These are phyloP conservation scores for Ophiostoma triangulosporum DNA, from an alignment of 2,329 filamentous ascomycete genomes.

Conservation along the genomic window DNA sequence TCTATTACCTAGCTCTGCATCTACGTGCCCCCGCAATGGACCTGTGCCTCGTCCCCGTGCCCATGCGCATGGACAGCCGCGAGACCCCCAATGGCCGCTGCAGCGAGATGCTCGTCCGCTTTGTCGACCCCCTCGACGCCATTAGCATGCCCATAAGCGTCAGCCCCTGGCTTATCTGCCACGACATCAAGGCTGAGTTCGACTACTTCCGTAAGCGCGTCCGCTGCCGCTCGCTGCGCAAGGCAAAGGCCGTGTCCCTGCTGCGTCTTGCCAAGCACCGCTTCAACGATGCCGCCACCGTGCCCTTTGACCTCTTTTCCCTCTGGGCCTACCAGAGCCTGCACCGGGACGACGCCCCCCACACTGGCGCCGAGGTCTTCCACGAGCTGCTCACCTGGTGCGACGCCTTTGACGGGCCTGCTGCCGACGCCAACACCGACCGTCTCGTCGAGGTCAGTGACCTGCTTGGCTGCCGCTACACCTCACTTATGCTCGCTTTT, in stretches of 20 bases:
- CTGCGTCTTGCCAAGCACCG: neutral
- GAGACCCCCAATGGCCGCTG: neutral
- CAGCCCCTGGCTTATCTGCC: neutral
- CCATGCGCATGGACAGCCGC: neutral
- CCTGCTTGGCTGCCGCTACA: neutral
- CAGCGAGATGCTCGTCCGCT: neutral
- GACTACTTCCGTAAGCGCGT: neutral
- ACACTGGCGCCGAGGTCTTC: constrained; percentile 2
- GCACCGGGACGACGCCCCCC: neutral
- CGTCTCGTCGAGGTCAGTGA: neutral
- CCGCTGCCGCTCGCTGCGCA: neutral
- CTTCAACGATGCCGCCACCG: neutral
- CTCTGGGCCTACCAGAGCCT: neutral
- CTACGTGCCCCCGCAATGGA: neutral
- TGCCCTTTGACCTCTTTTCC: neutral
- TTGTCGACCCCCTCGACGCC: neutral
- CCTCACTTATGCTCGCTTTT: constrained; percentile 3
- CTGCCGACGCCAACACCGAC: neutral
- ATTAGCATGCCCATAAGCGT: neutral
- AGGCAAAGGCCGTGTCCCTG: neutral
- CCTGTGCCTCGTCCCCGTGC: neutral
- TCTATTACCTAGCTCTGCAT: too few relatives aligned
- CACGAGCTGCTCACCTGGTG: neutral
- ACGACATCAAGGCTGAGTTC: neutral
- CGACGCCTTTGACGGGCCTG: neutral